These are phyloP conservation scores for Nyssa sinensis DNA, from an alignment of 148 eudicot genomes.

Conservation along the genomic window DNA sequence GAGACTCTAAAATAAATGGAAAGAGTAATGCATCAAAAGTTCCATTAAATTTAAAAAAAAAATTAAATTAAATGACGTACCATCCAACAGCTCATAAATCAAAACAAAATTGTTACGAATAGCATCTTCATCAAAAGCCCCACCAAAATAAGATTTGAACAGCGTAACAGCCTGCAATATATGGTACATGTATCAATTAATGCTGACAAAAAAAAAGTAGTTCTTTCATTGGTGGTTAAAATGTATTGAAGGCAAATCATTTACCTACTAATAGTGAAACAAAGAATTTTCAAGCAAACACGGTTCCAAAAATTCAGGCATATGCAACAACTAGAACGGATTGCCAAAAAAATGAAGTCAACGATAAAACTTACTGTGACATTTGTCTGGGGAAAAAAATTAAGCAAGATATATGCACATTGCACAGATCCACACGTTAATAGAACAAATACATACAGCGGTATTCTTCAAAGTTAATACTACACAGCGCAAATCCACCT, in stretches of 20 bases:
- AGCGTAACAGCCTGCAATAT: slow-evolving; percentile 87
- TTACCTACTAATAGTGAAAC: slow-evolving; percentile 7
- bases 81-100: slow-evolving; percentile 93
- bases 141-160: slow-evolving; percentile 97
- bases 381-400: neutral
- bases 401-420: neutral
- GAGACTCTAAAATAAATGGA: neutral
- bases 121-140: slow-evolving; percentile 98
- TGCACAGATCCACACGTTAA: neutral
- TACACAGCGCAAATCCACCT: neutral
- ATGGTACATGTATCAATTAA: neutral
- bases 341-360: neutral
- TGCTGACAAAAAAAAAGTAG: neutral
- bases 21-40: slow-evolving; percentile 3
- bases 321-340: neutral
- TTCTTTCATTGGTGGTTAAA: neutral
- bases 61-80: slow-evolving; percentile 41
- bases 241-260: neutral
- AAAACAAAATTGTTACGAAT: slow-evolving; percentile 96
- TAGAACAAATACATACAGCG: neutral
- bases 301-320: neutral
- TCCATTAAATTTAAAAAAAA: slow-evolving; percentile 4
- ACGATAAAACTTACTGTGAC: neutral
- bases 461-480: no score
- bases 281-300: neutral